Conservation (phyloP, 306 rosid genomes). For the Rosa lucieae region DNA sequence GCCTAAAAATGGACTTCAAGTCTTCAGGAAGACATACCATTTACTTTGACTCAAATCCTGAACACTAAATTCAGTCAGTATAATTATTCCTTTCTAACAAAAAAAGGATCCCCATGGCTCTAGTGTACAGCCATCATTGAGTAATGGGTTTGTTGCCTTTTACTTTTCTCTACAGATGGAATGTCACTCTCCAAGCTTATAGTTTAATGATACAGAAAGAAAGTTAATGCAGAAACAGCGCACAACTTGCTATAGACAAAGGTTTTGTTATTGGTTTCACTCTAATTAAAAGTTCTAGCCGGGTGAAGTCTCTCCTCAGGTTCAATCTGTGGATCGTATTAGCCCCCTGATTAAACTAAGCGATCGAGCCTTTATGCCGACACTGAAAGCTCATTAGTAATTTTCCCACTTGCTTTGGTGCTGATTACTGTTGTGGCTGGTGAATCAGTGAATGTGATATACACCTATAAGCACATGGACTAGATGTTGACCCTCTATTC, state of each 20-base stretch:
- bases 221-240: constrained; percentile 1
- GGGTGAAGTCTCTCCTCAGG: constrained; percentile 10
- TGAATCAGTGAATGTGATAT: constrained; percentile 25
- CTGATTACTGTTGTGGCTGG: constrained; percentile 29
- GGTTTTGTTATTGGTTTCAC: not conserved
- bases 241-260: constrained; percentile 25
- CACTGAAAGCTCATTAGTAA: constrained; percentile 18
- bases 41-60: constrained; percentile 8
- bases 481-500: constrained; percentile 17
- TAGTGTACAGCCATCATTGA: constrained; percentile 13
- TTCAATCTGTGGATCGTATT: constrained; percentile 6
- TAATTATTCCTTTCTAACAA: not conserved
- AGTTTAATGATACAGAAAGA: not conserved
- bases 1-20: constrained; percentile 7
- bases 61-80: not conserved
- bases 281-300: not conserved
- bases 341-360: constrained; percentile 6
- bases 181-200: constrained; percentile 26
- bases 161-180: constrained; percentile 15
- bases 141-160: not conserved
- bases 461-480: constrained; percentile 18
- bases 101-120: not conserved
- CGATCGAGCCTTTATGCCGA: constrained; percentile 12
- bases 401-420: constrained; percentile 32
- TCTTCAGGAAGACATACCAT: not conserved